Percentiles rank a stretch among this genome's conserved stretches.
Conservation (phyloP, 1,139 yeast genomes). For the Taphrina wiesneri region DNA sequence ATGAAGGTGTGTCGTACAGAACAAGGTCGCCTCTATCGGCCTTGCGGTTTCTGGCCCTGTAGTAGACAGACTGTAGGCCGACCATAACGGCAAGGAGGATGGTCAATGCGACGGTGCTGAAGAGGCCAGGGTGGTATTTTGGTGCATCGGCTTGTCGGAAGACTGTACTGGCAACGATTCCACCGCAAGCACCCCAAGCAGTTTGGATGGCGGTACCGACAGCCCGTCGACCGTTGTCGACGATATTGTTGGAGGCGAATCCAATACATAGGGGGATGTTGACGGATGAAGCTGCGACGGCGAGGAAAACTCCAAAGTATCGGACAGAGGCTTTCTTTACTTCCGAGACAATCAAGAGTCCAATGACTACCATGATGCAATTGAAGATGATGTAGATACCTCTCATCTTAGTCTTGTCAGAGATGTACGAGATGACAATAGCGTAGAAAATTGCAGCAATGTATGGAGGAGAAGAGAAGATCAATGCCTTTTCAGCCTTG, state of each 20-base stretch:
- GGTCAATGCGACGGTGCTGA: conserved; percentile 22
- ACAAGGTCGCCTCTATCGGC: conserved; percentile 25
- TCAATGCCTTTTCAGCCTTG: conserved; percentile 54
- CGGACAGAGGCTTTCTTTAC: conserved; percentile 58
- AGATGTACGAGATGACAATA: conserved; percentile 48
- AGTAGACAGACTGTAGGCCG: conserved; percentile 25
- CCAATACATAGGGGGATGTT: conserved; percentile 59
- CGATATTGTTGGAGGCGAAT: conserved; percentile 50
- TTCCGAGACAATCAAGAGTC: conserved; percentile 56
- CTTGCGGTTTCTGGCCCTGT: conserved; percentile 8
- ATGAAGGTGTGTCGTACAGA: conserved; percentile 32
- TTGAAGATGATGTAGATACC: conserved; percentile 57
- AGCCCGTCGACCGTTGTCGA: conserved; percentile 32
- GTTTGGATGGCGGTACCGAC: conserved; percentile 34
- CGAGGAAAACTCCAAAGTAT: conserved; percentile 62
- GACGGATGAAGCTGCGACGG: conserved; percentile 59
- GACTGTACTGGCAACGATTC: conserved; percentile 29
- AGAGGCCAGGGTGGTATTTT: conserved; percentile 26
- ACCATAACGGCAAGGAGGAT: conserved; percentile 17
- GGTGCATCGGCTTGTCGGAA: conserved; percentile 31
- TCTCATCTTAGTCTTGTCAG: conserved; percentile 61
- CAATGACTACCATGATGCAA: conserved; percentile 49
- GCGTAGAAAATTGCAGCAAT: conserved; percentile 58
- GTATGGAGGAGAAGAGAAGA: conserved; percentile 67
- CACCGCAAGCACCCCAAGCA: conserved; percentile 33